Base-by-base conservation (phyloP, 352 stramenopile species). In the Phytophthora meadii region DNA sequence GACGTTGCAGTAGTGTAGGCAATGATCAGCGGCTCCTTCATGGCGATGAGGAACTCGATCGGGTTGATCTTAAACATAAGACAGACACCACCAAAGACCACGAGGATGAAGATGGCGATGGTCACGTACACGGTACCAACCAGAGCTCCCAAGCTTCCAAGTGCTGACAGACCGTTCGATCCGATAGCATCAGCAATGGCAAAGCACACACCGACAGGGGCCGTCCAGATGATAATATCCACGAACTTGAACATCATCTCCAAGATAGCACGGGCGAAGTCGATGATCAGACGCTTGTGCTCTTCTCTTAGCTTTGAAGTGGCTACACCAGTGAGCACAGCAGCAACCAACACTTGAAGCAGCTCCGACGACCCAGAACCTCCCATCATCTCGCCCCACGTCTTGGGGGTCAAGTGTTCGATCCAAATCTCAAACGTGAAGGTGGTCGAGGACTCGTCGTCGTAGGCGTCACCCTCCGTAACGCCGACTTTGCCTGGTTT, bases 211-310 rank as follows among this genome's bases (percentile, higher is more conserved):
- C 80, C 77, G 19, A 89, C 54, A 3, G 80, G 77, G 2, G 80
- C 77, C 4, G 75, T 81, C 80, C 80, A 89, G 54, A 89, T 85
- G 45, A 89, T 68, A 61, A 89, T 87, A 54, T 84, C 72, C 8
- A 87, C 77, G 46, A 89, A 85, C 55, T 84, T 87, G 62, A 89
- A 89, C 77, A 87, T 87, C 72, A 87, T 83, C 58, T 84, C 74
- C 25, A 89, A 77, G 3, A 89, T 68, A 0, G 80, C 77, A 3
- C 68, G 65, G 0, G 75, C 39, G 9, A 81, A 73, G 1, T 81
- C 56, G 15, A 89, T 56, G 45, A 88, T 81, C 27, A 82, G 37
- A 0, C 48, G 24, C 62, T 89, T 89, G 61, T 65, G 70, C 42
- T 83, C 28, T 0, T 70, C 65, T 0, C 68, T 24, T 0, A 84